These are phyloP conservation scores for Hawksworthiomyces lignivorus DNA, from an alignment of 2,329 filamentous ascomycete species.

Conservation along the genomic window DNA sequence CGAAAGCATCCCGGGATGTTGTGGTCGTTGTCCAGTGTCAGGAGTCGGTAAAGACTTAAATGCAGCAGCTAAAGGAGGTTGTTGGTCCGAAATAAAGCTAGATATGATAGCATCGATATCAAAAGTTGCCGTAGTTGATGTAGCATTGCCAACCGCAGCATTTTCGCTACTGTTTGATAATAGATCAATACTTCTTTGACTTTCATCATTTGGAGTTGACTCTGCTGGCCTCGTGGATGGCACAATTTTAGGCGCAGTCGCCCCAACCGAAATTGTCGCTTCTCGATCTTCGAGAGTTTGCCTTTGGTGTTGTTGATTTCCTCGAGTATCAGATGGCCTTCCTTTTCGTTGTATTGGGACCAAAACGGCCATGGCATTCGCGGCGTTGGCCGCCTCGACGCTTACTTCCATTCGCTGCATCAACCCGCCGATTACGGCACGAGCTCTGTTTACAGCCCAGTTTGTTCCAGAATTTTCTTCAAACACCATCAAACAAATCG, in stretches of 20 bases:
- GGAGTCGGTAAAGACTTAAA: slow-evolving; percentile 4
- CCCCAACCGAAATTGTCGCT: no score
- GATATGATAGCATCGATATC: slow-evolving; percentile 8
- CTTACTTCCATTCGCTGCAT: slow-evolving; percentile 5
- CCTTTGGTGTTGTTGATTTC: no score
- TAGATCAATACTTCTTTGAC: no score
- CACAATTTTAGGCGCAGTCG: no score
- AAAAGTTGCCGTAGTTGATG: not conserved
- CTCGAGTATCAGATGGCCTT: no score
- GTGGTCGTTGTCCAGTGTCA: not conserved
- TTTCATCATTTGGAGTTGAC: no score
- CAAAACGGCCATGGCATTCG: not conserved
- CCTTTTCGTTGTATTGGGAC: no score
- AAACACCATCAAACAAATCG: slow-evolving; percentile 5
- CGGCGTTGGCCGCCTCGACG: not conserved
- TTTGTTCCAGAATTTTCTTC: slow-evolving; percentile 5
- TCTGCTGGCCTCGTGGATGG: no score
- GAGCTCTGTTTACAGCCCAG: slow-evolving; percentile 4
- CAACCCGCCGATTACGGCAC: slow-evolving; percentile 2
- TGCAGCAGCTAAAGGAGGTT: not conserved
- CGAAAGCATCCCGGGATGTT: not conserved
- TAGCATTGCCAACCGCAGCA: not conserved
- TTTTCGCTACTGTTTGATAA: not conserved
- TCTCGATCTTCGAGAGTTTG: no score
- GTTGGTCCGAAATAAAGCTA: slow-evolving; percentile 3